These are phyloP conservation scores for Colletotrichum sp. DNA, from an alignment of 2,329 filamentous ascomycete species.

Conservation along the genomic window DNA sequence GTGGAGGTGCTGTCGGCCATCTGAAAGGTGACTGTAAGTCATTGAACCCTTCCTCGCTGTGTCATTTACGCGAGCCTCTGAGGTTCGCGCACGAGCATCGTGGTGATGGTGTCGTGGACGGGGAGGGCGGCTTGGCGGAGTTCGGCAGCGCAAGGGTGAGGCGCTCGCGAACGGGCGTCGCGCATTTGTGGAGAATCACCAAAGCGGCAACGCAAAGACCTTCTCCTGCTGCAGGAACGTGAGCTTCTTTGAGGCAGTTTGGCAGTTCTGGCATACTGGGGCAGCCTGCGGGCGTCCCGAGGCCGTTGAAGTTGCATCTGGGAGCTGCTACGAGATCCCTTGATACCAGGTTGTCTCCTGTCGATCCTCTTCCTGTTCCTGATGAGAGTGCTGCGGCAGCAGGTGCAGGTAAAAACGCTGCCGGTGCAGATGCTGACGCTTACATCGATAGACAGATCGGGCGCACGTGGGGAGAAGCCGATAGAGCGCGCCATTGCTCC, in stretches of 20 bases:
- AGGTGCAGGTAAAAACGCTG: not conserved
- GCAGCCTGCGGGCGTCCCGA: not conserved
- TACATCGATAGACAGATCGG: not conserved
- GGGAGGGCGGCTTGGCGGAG: not conserved
- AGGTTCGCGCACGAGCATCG: not conserved
- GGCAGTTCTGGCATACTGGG: not conserved
- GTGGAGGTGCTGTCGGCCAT: not conserved
- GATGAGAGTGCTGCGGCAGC: not conserved
- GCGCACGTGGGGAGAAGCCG: not conserved
- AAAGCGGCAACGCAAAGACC: conserved; percentile 9
- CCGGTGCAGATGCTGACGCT: not conserved
- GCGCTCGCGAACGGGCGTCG: conserved; percentile 15
- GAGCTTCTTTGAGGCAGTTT: not conserved
- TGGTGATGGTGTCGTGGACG: not conserved
- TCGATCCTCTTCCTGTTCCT: not conserved
- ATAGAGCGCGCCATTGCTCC: not conserved
- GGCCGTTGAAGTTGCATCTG: not conserved
- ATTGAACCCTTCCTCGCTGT: not conserved
- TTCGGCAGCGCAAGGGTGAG: not conserved
- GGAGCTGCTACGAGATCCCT: not conserved
- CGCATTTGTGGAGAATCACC: not conserved
- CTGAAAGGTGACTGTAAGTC: not conserved
- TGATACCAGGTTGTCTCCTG: not conserved
- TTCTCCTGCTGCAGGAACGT: not conserved
- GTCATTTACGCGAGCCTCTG: not conserved